Base-by-base conservation (phyloP, 257 asterid species). In the Solanum acaule region DNA sequence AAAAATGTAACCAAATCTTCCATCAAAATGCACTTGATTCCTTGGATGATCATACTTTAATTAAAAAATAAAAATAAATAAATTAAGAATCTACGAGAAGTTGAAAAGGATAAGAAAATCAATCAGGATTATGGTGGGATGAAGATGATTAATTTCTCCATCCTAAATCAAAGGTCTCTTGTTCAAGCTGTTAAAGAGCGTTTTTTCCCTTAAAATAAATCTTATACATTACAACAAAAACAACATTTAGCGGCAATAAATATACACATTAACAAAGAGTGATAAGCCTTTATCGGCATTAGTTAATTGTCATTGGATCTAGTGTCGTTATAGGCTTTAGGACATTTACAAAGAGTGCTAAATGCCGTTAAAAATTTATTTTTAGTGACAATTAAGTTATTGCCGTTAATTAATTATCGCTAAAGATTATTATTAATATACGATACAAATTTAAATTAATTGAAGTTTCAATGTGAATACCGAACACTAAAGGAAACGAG, bases 101-200 rank as follows among this genome's bases (percentile, higher is more conserved):
- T 25, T 78, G 27, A 83, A 86, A 88, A 86, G 82, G 88, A 88
- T 59, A 89, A 70, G 63, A 56, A 34, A 34, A 20, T 34, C 16
- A 34, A 73, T 0, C 0, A 34, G 16, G 3, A 10, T 70, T 31
- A 6, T 27, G 6, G 25, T 18, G 44, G 6, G 15, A 20, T 9
- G 27, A 3, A 6, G 3, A 52, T 52, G 2, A 52, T 8, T 11
- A 23, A 73, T 22, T 35, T 5, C 6, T 73, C 0, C 16, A 34
- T 12, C 4, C 4, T 73, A 34, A 73, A 73, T 1, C 3, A 35
- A 20, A 73, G 6, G 2, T 20, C 9, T 2, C 2, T 3, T 56
- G n/a, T 56, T 56, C 1, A 18, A 56, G n/a, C 4, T 56, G 0
- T 9, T 18, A 34, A 1, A 33, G 5, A 10, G 1, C 1, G 0